Evolutionary conservation across 345 rosid species (phyloP).

Genomic region (Eucalyptus polybractea): DNA sequence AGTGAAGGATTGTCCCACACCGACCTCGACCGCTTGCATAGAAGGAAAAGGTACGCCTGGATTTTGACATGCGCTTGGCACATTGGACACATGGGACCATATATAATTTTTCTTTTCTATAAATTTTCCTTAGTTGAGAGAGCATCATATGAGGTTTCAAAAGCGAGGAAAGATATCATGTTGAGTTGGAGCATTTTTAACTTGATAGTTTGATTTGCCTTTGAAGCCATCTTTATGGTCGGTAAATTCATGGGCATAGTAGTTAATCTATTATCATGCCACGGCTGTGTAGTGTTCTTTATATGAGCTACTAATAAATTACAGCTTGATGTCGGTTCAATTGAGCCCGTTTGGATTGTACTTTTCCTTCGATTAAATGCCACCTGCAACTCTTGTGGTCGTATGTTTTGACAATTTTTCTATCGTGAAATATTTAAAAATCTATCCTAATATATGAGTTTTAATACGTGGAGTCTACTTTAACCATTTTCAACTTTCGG

Average conservation of each 20-base stretch:
- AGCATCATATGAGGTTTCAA: rapidly evolving
- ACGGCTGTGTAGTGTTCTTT: rapidly evolving
- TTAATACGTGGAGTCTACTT: not conserved
- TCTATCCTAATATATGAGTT: not conserved
- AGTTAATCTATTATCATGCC: not conserved
- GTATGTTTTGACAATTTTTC: not conserved
- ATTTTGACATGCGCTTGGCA: not conserved
- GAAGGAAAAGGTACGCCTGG: rapidly evolving
- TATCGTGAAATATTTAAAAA: not conserved
- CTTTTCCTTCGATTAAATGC: not conserved
- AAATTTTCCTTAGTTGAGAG: not conserved
- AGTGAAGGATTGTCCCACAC: not conserved
- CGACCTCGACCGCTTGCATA: not conserved
- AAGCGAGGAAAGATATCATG: too few relatives aligned
- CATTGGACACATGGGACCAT: not conserved
- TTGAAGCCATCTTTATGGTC: not conserved
- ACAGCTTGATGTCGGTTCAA: not conserved
- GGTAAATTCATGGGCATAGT: not conserved
- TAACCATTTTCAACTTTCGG: not conserved
- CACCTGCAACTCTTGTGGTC: not conserved
- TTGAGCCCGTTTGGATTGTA: not conserved
- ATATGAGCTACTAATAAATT: not conserved
- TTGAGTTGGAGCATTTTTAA: not conserved
- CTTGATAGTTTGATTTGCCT: not conserved
- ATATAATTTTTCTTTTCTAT: too few relatives aligned